phyloP scores from a whole-genome alignment of 1,284 basidiomycete genomes.

The Fomitopsis schrenkii region DNA sequence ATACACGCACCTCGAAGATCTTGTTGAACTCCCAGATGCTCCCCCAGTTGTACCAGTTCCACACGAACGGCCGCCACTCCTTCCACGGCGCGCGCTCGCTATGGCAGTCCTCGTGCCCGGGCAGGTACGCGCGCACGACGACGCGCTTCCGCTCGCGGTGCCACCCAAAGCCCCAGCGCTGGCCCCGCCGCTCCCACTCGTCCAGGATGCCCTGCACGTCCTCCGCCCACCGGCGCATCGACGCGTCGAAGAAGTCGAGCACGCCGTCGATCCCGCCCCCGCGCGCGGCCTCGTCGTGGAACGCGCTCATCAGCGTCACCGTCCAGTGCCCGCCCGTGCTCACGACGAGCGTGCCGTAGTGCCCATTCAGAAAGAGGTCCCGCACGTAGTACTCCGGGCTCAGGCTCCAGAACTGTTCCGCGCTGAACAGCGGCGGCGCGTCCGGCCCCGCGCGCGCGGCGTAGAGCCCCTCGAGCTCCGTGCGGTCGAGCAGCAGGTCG shows the following conservation, averaged over 20 bases:
- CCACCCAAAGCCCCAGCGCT: constrained; percentile 14
- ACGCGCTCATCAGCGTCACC: constrained; percentile 47
- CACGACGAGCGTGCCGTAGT: constrained; percentile 56
- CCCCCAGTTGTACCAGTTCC: constrained; percentile 61
- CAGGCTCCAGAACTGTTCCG: constrained; percentile 50
- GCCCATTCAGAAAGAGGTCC: constrained; percentile 39
- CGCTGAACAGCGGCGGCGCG: constrained; percentile 42
- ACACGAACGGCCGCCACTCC: constrained; percentile 36
- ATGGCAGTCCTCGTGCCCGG: constrained; percentile 64
- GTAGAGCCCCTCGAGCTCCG: constrained; percentile 47
- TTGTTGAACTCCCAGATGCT: constrained; percentile 53
- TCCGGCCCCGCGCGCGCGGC: constrained; percentile 14
- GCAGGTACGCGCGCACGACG: constrained; percentile 55
- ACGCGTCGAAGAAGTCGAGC: constrained; percentile 48
- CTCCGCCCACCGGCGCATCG: constrained; percentile 50
- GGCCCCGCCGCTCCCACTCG: constrained; percentile 13
- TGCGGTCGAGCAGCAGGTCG: constrained; percentile 50
- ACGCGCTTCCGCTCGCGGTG: constrained; percentile 34
- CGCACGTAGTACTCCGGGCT: constrained; percentile 48
- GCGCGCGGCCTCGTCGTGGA: constrained; percentile 33
- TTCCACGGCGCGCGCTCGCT: constrained; percentile 38
- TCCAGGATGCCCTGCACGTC: constrained; percentile 41
- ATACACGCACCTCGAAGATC: constrained; percentile 45
- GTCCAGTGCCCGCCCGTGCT: constrained; percentile 70
- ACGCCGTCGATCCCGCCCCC: constrained; percentile 47